Conservation (phyloP, 1,284 basidiomycete genomes). For the Cystodermella granulosa region DNA sequence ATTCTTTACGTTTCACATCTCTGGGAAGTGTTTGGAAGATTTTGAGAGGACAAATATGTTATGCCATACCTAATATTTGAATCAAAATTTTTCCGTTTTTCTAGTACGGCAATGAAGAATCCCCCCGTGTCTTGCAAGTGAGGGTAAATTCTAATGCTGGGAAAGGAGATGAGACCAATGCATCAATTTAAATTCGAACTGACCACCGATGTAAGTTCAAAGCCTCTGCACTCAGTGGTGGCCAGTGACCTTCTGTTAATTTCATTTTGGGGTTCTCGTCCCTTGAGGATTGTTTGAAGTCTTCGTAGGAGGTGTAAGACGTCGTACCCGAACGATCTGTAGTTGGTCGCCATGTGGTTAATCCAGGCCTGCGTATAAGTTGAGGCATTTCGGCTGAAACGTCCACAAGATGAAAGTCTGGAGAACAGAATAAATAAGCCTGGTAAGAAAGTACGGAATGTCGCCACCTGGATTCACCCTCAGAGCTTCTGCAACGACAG, state of each 20-base stretch:
- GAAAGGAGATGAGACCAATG: conserved; percentile 1
- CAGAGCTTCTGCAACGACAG: conserved; percentile 85
- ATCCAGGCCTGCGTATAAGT: conserved; percentile 71
- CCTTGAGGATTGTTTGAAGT: conserved; percentile 50
- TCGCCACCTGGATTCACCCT: conserved; percentile 60
- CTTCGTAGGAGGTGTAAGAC: conserved; percentile 53
- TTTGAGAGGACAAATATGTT: no score
- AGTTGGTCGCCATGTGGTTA: conserved; percentile 72
- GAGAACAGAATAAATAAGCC: neutral
- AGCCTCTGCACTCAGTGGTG: conserved; percentile 59
- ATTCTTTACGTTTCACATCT: conserved; percentile 9
- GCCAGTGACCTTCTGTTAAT: conserved; percentile 73
- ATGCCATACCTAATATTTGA: no score
- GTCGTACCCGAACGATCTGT: conserved; percentile 45
- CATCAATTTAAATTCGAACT: conserved; percentile 19
- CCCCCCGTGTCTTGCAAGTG: conserved; percentile 96
- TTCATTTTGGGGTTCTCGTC: conserved; percentile 52
- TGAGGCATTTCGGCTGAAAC: conserved; percentile 67
- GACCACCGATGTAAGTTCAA: conserved; percentile 71
- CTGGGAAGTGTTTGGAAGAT: no score
- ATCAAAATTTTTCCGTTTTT: conserved; percentile 38
- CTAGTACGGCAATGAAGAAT: conserved; percentile 91
- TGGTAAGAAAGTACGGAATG: no score
- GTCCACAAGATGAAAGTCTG: conserved; percentile 80
- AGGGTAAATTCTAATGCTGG: conserved; percentile 83